Evolutionary conservation across 2,329 filamentous ascomycete genomes (phyloP), one percentile per base, ranked within the genome.

Genomic region (Xylariaceae sp.): DNA sequence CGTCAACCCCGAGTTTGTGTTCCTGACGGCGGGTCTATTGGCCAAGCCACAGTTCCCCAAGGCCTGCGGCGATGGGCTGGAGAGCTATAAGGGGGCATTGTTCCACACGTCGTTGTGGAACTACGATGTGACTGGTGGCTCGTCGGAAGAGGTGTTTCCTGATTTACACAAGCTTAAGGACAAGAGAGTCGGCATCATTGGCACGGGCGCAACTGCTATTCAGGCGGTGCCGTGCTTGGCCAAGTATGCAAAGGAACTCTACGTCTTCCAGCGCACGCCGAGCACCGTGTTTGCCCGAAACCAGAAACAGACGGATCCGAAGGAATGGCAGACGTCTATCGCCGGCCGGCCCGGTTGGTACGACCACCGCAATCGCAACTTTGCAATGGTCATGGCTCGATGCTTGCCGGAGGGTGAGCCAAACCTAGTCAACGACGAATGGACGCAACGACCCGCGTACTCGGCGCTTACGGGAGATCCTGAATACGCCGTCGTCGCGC

Each of bases 241-340:
- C 1, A 73, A 76, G 51, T 79, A 74, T 59, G 76, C 79, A 0
- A 77, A 80, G 52, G 72, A 82, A 45, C 66, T 84, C 2, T 81
- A 77, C 62, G 80, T 85, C n/a, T 76, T 85, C 66, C 82, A 85
- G 67, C 77, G 82, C 2, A 85, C 82, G 2, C 81, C 81, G 2
- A 65, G 65, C 53, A 62, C 65, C 3, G 65, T 67, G 5, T 69
- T 62, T 58, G 4, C 13, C 7, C 69, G 70, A 10, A 62, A 62
- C 2, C 69, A 71, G 57, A 64, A 55, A 49, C 56, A 62, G 3
- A 71, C 68, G 0, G 75, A 82, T 48, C 70, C 70, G 0, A 71
- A 73, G 10, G 71, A 75, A 53, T 84, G 76, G 73, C 66, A 61
- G 47, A 69, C 66, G 7, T 61, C 58, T 56, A 68, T 76, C 4